Conservation (phyloP, 2,329 filamentous ascomycete species). For the Colletotrichum plurivorum region DNA sequence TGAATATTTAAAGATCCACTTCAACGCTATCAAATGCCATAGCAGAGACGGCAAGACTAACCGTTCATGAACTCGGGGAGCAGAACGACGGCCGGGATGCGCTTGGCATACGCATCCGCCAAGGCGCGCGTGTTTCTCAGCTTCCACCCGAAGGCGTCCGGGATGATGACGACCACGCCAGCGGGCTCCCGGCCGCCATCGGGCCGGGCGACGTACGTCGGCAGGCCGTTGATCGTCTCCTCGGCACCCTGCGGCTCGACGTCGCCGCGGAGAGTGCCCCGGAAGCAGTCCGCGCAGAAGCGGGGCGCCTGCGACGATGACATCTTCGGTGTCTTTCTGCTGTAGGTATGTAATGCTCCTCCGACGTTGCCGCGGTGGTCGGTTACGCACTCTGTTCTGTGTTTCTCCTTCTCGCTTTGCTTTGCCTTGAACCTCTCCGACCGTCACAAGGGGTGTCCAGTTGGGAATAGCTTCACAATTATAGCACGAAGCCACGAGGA, state of each 20-base stretch:
- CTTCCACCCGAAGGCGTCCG: constrained; percentile 69
- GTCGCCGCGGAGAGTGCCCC: constrained; percentile 42
- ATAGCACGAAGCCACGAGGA: too few species aligned
- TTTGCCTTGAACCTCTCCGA: too few species aligned
- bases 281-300: constrained; percentile 42
- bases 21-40: too few species aligned
- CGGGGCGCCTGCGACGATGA: constrained; percentile 28
- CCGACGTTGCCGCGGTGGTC: background rate
- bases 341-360: background rate
- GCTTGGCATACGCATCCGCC: constrained; percentile 67
- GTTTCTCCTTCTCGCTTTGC: too few species aligned
- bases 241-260: constrained; percentile 41
- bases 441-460: too few species aligned
- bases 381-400: too few species aligned
- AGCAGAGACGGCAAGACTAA: constrained; percentile 36
- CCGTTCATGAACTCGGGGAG: constrained; percentile 69
- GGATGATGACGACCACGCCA: constrained; percentile 66
- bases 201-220: constrained; percentile 45
- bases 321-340: background rate
- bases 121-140: constrained; percentile 67
- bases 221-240: constrained; percentile 44
- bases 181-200: constrained; percentile 47
- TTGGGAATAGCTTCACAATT: too few species aligned
- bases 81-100: constrained; percentile 64
- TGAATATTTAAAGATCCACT: too few species aligned